Evolutionary conservation across 306 rosid genomes (phyloP), one percentile per base, ranked within the genome.

Genomic region (Quercus bicolor): DNA sequence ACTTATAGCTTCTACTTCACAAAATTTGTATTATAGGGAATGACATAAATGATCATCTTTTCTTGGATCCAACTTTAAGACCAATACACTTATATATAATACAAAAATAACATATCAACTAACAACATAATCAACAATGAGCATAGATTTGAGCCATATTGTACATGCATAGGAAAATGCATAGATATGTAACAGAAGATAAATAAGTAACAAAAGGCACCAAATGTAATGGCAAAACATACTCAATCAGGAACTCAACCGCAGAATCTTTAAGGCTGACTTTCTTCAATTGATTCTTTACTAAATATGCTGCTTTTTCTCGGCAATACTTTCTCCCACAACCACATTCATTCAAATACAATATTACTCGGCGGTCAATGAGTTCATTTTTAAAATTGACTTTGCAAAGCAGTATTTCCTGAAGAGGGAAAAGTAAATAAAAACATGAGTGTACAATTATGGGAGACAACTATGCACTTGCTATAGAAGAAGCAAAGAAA

Each of bases 371-470:
- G 29, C 97, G 92, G 69, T 93, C 94, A 77, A 83, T 72, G 20
- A 83, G 88, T 72, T 95, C 99, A 79, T 95, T 93, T 84, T 72
- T 91, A 79, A 93, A 95, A 77, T 21, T 82, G 81, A 85, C 92
- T 88, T 86, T 95, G 88, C 96, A 95, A 33, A 91, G 93, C 28
- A 95, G 84, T 78, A 93, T 90, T 82, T 95, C 99, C 98, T 95
- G 86, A 77, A 75, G 54, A 84, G n/a, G 77, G 72, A 56, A 76
- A 57, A 29, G 68, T 57, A 65, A 13, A 73, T 12, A 76, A 6
- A 29, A 56, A 31, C 3, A 53, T 12, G 19, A 77, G 18, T 13
- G 23, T 16, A 15, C 19, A 76, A 19, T 76, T 43, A 45, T 2
- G 28, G 40, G 34, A 56, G 51, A 75, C 37, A 9, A 15, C 21